Evolutionary conservation across 2,329 filamentous ascomycete genomes (phyloP).

Genomic region (Aspergillus sp.): DNA sequence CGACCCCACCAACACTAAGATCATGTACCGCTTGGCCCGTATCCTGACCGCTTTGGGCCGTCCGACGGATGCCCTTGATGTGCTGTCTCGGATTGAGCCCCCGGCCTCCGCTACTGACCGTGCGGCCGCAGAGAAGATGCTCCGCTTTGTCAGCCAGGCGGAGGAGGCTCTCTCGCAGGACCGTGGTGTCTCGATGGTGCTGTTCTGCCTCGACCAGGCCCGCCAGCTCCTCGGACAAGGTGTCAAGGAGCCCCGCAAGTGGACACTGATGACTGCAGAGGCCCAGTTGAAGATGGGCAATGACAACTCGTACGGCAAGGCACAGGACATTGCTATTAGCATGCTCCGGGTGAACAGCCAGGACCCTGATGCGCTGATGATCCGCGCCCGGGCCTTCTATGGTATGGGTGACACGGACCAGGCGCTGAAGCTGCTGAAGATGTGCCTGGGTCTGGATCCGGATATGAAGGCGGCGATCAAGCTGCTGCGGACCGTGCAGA

Average conservation of each 20-base stretch:
- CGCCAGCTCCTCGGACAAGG: conserved; percentile 73
- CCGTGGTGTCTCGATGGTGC: conserved; percentile 83
- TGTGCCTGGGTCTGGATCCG: conserved; percentile 85
- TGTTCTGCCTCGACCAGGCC: conserved; percentile 88
- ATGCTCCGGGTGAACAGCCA: conserved; percentile 82
- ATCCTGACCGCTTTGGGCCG: conserved; percentile 86
- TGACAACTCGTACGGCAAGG: conserved; percentile 83
- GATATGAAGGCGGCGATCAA: conserved; percentile 88
- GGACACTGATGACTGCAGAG: conserved; percentile 89
- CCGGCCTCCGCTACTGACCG: conserved; percentile 82
- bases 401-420: conserved; percentile 93
- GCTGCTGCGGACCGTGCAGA: conserved; percentile 85
- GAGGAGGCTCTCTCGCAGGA: conserved; percentile 73
- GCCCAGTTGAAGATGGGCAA: conserved; percentile 92
- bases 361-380: conserved; percentile 89
- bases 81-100: conserved; percentile 78
- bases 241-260: conserved; percentile 84
- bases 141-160: conserved; percentile 76
- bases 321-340: conserved; percentile 87
- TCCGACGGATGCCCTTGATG: conserved; percentile 81
- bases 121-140: conserved; percentile 80
- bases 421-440: conserved; percentile 86
- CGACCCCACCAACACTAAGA: conserved; percentile 84
- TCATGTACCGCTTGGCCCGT: conserved; percentile 81
- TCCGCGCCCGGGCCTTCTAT: conserved; percentile 85